Base-by-base conservation (phyloP, 2,329 filamentous ascomycete species). In the Talaromyces marneffei region DNA sequence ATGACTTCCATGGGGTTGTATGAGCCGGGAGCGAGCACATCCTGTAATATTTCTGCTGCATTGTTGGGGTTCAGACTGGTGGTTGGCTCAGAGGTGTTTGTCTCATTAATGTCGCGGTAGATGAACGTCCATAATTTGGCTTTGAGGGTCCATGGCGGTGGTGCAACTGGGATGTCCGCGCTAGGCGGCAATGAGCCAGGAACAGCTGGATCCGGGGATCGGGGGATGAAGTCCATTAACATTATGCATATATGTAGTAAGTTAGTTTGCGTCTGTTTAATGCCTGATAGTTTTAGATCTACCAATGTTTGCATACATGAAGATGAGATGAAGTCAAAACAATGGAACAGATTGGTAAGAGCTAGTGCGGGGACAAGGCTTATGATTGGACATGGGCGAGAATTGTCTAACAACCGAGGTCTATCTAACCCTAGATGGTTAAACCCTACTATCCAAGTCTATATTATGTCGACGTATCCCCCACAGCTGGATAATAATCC, bases 401-500 rank as follows among this genome's bases (percentile, higher is more conserved):
- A 14, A n/a, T 18, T 20, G 25, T 48, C 25, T 6, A 46, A 27
- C 14, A 46, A 27, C 42, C 20, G 42, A 46, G 42, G 42, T 2
- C 8, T 5, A 16, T 2, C 25, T 0, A 46, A 27, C 42, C 18
- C 12, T 16, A 27, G n/a, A n/a, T n/a, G n/a, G n/a, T n/a, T n/a
- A 40, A 40, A 23, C n/a, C 20, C 12, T 7, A 20, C 16, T 1
- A 39, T n/a, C 9, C 10, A 18, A 14, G 16, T 12, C 18, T 18
- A 56, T 20, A 31, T 59, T n/a, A 59, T 12, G n/a, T 52, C 39
- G 53, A 14, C 8, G 40, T 44, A 50, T 52, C 40, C 27, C 52
- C 27, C 12, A 53, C 60, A n/a, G 16, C 42, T 1, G 44, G 76
- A 68, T 88, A 88, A 29, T 64, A 62, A 69, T 88, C 85, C 3